A percentile compares a stretch with the other conserved stretches of the same genome.
phyloP scores from a whole-genome alignment of 169 alveolate genomes.

The Cryptosporidium sp. region DNA sequence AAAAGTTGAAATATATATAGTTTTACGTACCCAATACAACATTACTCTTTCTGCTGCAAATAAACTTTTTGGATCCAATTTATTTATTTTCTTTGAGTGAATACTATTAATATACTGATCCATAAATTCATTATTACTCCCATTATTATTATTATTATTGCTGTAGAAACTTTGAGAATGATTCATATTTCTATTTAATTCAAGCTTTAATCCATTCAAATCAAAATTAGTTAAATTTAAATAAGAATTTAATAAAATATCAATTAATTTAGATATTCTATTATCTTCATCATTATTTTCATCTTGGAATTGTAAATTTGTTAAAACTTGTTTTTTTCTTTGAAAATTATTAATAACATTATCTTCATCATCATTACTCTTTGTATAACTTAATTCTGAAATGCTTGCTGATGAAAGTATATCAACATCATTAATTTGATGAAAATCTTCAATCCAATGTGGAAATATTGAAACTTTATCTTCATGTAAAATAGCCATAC shows the following conservation, averaged over 20 bases:
- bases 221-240: constrained; percentile 28
- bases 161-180: background rate
- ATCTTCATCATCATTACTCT: background rate
- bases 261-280: background rate
- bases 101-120: constrained; percentile 49
- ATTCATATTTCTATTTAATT: constrained; percentile 18
- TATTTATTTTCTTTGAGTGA: constrained; percentile 53
- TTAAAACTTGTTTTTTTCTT: background rate
- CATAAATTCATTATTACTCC: constrained; percentile 32
- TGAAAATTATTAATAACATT: background rate
- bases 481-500: constrained; percentile 82
- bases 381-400: constrained; percentile 33
- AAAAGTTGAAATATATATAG: constrained; percentile 79
- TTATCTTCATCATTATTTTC: background rate
- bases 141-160: constrained; percentile 10
- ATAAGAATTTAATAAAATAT: constrained; percentile 37
- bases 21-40: constrained; percentile 81
- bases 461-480: constrained; percentile 80
- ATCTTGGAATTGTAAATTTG: background rate
- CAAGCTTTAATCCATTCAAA: constrained; percentile 36
- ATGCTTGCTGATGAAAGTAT: constrained; percentile 65
- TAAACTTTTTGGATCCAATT: constrained; percentile 84
- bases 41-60: constrained; percentile 86
- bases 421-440: constrained; percentile 10
- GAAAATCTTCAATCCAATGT: constrained; percentile 79